These are phyloP conservation scores for Scutellaria barbata DNA, from an alignment of 257 asterid genomes.

Conservation along the genomic window DNA sequence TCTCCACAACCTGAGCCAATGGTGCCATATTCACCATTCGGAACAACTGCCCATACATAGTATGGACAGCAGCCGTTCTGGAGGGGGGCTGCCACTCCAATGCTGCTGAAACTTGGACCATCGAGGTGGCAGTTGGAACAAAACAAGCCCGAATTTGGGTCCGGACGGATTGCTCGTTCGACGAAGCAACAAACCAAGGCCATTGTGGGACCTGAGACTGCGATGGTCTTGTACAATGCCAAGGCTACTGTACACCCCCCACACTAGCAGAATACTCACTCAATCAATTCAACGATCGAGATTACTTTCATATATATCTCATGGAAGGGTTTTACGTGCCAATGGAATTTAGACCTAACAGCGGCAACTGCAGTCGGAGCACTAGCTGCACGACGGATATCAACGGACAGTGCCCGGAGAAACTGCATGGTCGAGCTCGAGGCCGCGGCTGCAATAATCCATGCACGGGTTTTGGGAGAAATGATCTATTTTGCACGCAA, in stretches of 20 bases:
- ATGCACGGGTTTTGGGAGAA: slow-evolving; percentile 44
- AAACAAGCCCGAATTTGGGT: slow-evolving; percentile 46
- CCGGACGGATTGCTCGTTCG: slow-evolving; percentile 47
- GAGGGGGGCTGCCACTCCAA: slow-evolving; percentile 57
- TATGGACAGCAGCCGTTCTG: slow-evolving; percentile 58
- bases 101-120: slow-evolving; percentile 47
- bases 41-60: slow-evolving; percentile 51
- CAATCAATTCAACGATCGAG: slow-evolving; percentile 49
- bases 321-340: slow-evolving; percentile 75
- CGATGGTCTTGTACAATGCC: slow-evolving; percentile 47
- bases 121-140: slow-evolving; percentile 45
- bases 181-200: slow-evolving; percentile 41
- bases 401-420: slow-evolving; percentile 52
- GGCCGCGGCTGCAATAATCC: slow-evolving; percentile 56
- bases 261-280: slow-evolving; percentile 61
- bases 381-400: slow-evolving; percentile 49
- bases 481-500: slow-evolving; percentile 47
- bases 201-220: slow-evolving; percentile 62
- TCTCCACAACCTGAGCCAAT: slow-evolving; percentile 22
- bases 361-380: slow-evolving; percentile 39
- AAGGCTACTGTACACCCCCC: slow-evolving; percentile 56
- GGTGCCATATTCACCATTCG: slow-evolving; percentile 44
- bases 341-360: slow-evolving; percentile 46
- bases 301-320: slow-evolving; percentile 61
- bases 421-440: slow-evolving; percentile 39